A percentile compares a stretch with the other conserved stretches of the same genome.
These are phyloP conservation scores for Annulohypoxylon truncatum DNA, from an alignment of 2,329 filamentous ascomycete species.

Conservation along the genomic window DNA sequence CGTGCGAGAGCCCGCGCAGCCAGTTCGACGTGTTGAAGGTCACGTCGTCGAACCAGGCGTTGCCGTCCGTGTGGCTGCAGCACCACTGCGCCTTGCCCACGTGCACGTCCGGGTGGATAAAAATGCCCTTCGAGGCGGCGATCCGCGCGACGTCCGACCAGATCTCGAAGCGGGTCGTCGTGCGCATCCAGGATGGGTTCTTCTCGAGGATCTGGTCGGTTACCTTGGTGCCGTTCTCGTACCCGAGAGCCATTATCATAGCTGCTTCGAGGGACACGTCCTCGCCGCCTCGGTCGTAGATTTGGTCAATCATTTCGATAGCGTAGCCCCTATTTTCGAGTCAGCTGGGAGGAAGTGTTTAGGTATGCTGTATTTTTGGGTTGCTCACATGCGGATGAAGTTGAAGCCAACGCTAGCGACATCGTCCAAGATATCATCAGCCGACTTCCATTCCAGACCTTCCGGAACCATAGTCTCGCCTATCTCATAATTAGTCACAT, in stretches of 20 bases:
- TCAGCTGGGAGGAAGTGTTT: constrained; percentile 9
- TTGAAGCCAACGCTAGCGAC: constrained; percentile 65
- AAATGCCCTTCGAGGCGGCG: constrained; percentile 51
- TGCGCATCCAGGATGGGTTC: constrained; percentile 61
- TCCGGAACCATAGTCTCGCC: constrained; percentile 68
- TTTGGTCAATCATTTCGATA: constrained; percentile 66
- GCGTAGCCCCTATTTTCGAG: constrained; percentile 57
- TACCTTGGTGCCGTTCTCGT: constrained; percentile 60
- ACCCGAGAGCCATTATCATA: constrained; percentile 57
- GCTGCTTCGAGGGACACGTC: constrained; percentile 55
- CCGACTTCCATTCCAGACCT: constrained; percentile 64
- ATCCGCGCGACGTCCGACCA: constrained; percentile 53
- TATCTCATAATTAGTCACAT: constrained; percentile 8
- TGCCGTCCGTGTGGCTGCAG: constrained; percentile 62
- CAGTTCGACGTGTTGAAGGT: constrained; percentile 65
- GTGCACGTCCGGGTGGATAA: constrained; percentile 56
- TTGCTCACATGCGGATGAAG: constrained; percentile 60
- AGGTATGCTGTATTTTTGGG: neutral
- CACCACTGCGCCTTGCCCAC: constrained; percentile 57
- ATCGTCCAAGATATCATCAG: constrained; percentile 60
- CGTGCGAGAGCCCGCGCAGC: constrained; percentile 65
- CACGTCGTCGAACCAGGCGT: constrained; percentile 66
- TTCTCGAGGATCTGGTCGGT: constrained; percentile 59
- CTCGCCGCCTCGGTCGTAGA: constrained; percentile 53
- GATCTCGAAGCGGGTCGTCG: constrained; percentile 60